Conservation (phyloP, 106 monocot species). For the Phalaenopsis aphrodite region DNA sequence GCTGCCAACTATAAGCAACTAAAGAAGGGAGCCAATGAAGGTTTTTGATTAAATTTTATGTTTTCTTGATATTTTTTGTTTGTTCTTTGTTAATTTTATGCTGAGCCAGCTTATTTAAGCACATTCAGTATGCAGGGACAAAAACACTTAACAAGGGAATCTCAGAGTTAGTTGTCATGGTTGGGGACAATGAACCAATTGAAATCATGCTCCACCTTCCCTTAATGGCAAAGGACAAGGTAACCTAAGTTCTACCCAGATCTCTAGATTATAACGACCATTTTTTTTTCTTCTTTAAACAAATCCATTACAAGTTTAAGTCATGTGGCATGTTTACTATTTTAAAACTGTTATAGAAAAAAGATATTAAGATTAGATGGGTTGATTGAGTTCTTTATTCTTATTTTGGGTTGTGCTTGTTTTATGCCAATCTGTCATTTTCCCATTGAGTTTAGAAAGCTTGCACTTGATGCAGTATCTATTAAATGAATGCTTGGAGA, state of each 20-base stretch:
- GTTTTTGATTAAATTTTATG: slow-evolving; percentile 1
- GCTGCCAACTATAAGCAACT: slow-evolving; percentile 91
- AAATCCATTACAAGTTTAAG: not conserved
- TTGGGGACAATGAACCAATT: slow-evolving; percentile 73
- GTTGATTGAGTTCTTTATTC: not conserved
- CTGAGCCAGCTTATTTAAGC: not conserved
- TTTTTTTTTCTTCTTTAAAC: not conserved
- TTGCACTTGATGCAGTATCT: not conserved
- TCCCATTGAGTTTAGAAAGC: not conserved
- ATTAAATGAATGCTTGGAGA: not conserved
- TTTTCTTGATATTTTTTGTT: not conserved
- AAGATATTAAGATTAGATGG: not conserved
- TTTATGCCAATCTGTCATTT: not conserved
- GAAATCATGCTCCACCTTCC: slow-evolving; percentile 88
- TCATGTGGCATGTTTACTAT: not conserved
- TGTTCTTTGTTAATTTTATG: not conserved
- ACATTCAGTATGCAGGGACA: slow-evolving; percentile 37
- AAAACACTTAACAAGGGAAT: slow-evolving; percentile 80
- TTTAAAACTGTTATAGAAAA: not conserved
- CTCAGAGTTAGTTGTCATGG: slow-evolving; percentile 85
- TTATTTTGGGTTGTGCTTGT: not conserved
- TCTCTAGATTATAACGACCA: too few species aligned
- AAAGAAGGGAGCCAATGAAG: slow-evolving; percentile 94
- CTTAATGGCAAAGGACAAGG: slow-evolving; percentile 76
- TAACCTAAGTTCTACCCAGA: slow-evolving; percentile 4